Percentiles rank a stretch among this genome's conserved stretches.
Evolutionary conservation across 139 green algal genomes (phyloP).

Genomic region (Tetraselmis striata): DNA sequence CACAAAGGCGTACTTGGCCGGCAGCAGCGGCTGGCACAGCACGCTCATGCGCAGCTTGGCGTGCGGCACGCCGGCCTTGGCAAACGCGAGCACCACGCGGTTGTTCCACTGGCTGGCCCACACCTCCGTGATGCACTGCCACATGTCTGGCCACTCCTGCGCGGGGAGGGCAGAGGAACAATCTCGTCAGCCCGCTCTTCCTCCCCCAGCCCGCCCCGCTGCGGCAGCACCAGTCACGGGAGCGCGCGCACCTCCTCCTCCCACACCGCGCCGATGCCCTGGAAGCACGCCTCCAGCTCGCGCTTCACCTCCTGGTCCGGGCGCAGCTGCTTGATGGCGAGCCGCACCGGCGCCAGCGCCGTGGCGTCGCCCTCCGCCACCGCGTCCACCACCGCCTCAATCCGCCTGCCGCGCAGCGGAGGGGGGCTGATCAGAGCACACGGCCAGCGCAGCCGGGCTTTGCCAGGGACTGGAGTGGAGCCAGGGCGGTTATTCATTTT

Average conservation of each 20-base stretch:
- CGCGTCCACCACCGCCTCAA: background rate
- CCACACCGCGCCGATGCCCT: background rate
- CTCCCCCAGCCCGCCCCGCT: background rate
- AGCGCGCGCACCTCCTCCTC: background rate
- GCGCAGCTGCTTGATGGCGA: background rate
- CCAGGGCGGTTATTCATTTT: no score
- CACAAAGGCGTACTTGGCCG: constrained; percentile 40
- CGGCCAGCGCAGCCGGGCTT: no score
- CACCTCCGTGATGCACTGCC: constrained; percentile 27
- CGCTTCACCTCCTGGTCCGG: constrained; percentile 7
- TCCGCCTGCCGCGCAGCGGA: no score
- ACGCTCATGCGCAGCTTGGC: constrained; percentile 39
- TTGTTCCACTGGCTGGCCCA: constrained; percentile 45
- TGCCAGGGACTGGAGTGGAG: no score
- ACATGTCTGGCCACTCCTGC: constrained; percentile 20
- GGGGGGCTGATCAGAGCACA: no score
- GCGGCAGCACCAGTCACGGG: background rate
- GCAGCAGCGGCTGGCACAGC: constrained; percentile 38
- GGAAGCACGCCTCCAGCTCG: background rate
- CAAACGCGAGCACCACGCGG: constrained; percentile 26
- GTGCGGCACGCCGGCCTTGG: constrained; percentile 25
- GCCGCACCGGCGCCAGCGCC: background rate
- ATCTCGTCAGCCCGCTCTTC: background rate
- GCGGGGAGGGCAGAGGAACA: background rate
- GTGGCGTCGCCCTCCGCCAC: background rate